Conservation (phyloP, 106 monocot genomes). For the Allium sativum region DNA sequence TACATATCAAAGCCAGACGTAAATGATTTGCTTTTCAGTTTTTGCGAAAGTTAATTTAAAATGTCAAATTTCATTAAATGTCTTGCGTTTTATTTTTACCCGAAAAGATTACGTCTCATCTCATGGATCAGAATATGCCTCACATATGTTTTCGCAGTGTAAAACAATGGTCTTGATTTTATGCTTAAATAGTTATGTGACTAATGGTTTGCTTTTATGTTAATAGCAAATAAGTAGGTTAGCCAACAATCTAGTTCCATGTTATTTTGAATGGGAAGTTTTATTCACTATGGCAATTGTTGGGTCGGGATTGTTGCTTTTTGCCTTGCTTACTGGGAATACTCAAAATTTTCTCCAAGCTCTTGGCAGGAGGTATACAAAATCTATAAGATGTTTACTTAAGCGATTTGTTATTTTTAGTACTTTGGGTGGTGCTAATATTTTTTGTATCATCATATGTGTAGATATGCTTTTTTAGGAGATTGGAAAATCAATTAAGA, state of each 20-base stretch:
- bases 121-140: no score
- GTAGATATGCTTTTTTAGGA: conserved; percentile 14
- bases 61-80: no score
- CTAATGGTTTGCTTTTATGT: conserved; percentile 6
- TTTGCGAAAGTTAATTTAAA: no score
- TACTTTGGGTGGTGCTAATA: background rate
- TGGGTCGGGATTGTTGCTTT: conserved; percentile 57
- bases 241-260: conserved; percentile 58
- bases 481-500: conserved; percentile 25
- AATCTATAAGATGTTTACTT: no score
- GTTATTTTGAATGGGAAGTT: conserved; percentile 65
- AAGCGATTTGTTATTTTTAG: background rate
- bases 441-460: background rate
- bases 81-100: no score
- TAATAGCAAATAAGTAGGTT: conserved; percentile 72
- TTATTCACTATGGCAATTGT: conserved; percentile 72
- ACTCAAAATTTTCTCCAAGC: conserved; percentile 78
- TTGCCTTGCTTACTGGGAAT: conserved; percentile 67
- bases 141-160: no score
- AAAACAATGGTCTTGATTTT: no score
- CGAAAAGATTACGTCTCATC: no score
- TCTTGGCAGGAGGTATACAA: conserved; percentile 58
- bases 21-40: no score
- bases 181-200: no score
- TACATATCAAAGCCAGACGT: no score